Conservation (phyloP, 108 stramenopile species). For the Mayamaea pseudoterrestris region DNA sequence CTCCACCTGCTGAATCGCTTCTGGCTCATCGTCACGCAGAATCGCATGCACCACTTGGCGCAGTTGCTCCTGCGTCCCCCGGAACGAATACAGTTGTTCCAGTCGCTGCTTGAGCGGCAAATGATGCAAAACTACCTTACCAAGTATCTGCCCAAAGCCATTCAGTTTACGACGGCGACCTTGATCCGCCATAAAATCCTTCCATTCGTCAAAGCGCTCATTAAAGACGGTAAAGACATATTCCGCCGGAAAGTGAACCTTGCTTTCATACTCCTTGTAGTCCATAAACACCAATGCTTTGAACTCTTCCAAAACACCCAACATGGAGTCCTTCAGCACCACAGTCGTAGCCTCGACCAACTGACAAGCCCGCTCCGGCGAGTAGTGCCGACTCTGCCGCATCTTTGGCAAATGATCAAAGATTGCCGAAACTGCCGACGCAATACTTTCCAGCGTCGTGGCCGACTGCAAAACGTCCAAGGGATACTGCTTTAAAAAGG, state of each 20-base stretch:
- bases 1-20: constrained; percentile 61
- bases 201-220: constrained; percentile 47
- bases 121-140: constrained; percentile 64
- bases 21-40: constrained; percentile 38
- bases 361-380: constrained; percentile 57
- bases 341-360: constrained; percentile 75
- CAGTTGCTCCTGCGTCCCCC: constrained; percentile 57
- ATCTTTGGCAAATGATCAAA: constrained; percentile 84
- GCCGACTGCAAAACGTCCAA: constrained; percentile 61
- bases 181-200: constrained; percentile 65
- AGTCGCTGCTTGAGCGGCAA: constrained; percentile 47
- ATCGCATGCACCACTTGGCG: constrained; percentile 54
- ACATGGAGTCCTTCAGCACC: constrained; percentile 35
- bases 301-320: constrained; percentile 35
- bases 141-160: constrained; percentile 59
- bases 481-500: constrained; percentile 79
- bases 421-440: constrained; percentile 34
- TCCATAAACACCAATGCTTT: constrained; percentile 45
- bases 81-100: constrained; percentile 61
- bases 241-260: constrained; percentile 45
- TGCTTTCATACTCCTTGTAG: constrained; percentile 55
- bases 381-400: constrained; percentile 72
- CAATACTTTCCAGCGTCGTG: constrained; percentile 48
- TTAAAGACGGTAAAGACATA: constrained; percentile 74
- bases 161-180: constrained; percentile 44